Evolutionary conservation across 2,329 filamentous ascomycete genomes (phyloP).

Genomic region (Scytalidium sp.): DNA sequence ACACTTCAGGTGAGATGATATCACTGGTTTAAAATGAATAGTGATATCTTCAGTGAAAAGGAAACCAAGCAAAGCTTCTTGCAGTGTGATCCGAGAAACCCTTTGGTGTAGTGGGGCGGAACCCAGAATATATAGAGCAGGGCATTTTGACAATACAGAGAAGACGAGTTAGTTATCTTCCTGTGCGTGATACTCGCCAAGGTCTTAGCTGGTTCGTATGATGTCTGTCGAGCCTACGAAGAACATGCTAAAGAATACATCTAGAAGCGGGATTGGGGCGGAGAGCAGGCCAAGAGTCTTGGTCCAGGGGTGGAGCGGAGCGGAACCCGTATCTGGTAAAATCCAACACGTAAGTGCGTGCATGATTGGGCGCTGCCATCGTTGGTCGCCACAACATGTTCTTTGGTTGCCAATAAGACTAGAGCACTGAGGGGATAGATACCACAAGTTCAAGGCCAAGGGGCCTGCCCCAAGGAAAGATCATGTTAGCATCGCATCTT

Average conservation of each 20-base stretch:
- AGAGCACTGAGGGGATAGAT: no score
- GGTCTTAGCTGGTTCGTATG: neutral
- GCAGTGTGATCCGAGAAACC: no score
- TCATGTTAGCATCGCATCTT: no score
- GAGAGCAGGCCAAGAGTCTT: neutral
- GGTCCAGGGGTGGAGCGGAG: neutral
- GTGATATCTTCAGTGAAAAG: neutral
- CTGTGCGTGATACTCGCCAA: neutral
- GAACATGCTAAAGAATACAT: neutral
- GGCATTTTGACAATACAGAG: neutral
- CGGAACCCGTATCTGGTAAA: neutral
- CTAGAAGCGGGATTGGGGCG: neutral
- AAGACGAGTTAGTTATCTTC: neutral
- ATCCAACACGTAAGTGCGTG: neutral
- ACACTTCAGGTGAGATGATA: neutral
- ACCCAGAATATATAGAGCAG: neutral
- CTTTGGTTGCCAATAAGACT: neutral
- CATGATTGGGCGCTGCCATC: neutral
- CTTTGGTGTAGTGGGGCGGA: neutral
- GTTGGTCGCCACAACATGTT: neutral
- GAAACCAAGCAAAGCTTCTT: no score
- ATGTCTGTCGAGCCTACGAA: neutral
- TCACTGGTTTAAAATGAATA: neutral
- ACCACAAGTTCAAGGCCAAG: no score
- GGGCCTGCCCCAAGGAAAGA: no score